phyloP scores from a whole-genome alignment of 1,284 basidiomycete species.

The Sporisorium graminicola region DNA sequence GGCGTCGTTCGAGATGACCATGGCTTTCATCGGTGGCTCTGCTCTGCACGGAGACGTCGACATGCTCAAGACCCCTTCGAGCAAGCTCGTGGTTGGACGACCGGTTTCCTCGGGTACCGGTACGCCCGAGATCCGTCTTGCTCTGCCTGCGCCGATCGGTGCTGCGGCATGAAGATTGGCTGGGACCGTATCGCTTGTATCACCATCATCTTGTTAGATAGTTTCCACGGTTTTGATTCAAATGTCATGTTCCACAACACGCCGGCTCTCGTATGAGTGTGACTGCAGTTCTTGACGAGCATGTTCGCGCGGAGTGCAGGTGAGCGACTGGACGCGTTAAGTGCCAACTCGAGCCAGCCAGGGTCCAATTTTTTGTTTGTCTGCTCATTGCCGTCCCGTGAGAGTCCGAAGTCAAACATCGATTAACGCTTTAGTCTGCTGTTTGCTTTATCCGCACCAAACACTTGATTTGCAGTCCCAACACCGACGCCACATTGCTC shows the following conservation, averaged over 20 bases:
- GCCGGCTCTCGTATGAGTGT: not conserved
- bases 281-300: not conserved
- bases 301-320: not conserved
- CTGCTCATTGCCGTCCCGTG: too few species aligned
- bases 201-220: conserved; percentile 27
- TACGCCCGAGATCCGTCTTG: conserved; percentile 55
- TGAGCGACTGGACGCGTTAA: conserved; percentile 12
- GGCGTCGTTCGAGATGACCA: conserved; percentile 97
- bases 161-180: conserved; percentile 19
- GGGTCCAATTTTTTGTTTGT: conserved; percentile 25
- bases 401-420: conserved; percentile 17
- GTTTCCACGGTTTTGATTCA: conserved; percentile 3
- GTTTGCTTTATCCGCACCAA: not conserved
- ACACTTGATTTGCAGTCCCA: conserved; percentile 3
- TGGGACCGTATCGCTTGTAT: conserved; percentile 5
- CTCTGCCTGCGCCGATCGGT: conserved; percentile 38
- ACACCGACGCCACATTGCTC: conserved; percentile 7
- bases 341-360: conserved; percentile 3
- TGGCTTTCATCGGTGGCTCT: conserved; percentile 93
- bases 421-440: not conserved
- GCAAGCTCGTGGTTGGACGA: conserved; percentile 82
- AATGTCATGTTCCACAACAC: conserved; percentile 4
- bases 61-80: conserved; percentile 86
- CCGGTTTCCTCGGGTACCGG: conserved; percentile 65
- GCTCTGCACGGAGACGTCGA: conserved; percentile 95